Base-by-base conservation (phyloP, 2,329 filamentous ascomycete genomes). In the Verticillium longisporum region DNA sequence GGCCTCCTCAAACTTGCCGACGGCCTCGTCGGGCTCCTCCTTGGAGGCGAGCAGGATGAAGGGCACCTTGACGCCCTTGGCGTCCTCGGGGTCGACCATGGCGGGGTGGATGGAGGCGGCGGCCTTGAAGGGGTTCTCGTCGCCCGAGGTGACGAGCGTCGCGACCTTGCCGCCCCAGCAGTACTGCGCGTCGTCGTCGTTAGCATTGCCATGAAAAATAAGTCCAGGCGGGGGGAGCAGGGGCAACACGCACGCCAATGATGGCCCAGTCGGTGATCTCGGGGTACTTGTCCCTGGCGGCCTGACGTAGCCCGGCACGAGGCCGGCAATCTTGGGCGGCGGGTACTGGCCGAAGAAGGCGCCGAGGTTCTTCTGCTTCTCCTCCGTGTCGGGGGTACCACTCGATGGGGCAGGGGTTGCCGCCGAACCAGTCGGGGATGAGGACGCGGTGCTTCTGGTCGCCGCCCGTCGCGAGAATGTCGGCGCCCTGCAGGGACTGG, bases 381-480 rank as follows among this genome's bases (percentile, higher is more conserved):
- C 86, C 5, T 83, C 76, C 6, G 75, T 89, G 73, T 86, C 74
- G 31, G 87, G 83, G 88, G 71, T 85, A 85, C 83, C 82, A 75
- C 69, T 78, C 78, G 72, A 86, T 80, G 57, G 78, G 75, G 68
- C 76, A 77, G 1, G 91, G 89, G 66, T 84, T 81, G 72, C 91
- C 92, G 63, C 90, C 83, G 79, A 97, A 96, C 82, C 91, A 94
- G 77, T 97, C 93, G 33, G 93, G 93, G 65, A 97, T 93, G 76
- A 93, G 92, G 67, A 97, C 90, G 67, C 87, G 87, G 80, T 96
- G 95, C 70, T 90, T 85, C 73, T 78, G 83, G 75, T 77, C 82
- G 73, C 78, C 70, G 63, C 79, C 78, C 55, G 76, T 77, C 55
- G 84, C 79, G 31, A 89, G 77, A 66, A 85, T 90, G 68, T 91